Evolutionary conservation across 345 rosid species (phyloP).

Genomic region (Acer negundo): DNA sequence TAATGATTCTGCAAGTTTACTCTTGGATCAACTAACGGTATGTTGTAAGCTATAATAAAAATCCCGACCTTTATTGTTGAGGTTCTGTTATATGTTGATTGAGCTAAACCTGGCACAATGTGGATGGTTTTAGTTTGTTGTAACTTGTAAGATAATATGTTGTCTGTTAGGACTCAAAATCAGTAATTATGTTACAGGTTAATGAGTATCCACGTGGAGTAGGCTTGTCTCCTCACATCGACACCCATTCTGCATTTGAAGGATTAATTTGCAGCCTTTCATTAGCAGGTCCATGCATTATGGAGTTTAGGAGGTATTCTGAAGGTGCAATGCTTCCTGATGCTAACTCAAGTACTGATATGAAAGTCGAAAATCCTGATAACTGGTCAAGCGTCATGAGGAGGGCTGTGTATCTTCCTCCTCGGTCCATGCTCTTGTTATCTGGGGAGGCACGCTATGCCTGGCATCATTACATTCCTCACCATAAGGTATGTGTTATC

Average conservation of each 20-base stretch:
- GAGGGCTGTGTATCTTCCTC: constrained; percentile 81
- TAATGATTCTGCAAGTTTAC: constrained; percentile 36
- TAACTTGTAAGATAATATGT: background rate
- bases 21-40: constrained; percentile 88
- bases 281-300: constrained; percentile 93
- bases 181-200: constrained; percentile 49
- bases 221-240: constrained; percentile 95
- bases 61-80: background rate
- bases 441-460: constrained; percentile 96
- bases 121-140: constrained; percentile 9
- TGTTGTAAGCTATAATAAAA: constrained; percentile 16
- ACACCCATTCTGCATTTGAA: constrained; percentile 95
- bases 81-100: constrained; percentile 8
- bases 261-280: constrained; percentile 93
- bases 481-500: constrained; percentile 68
- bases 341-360: constrained; percentile 31
- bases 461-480: constrained; percentile 97
- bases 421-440: constrained; percentile 86
- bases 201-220: constrained; percentile 98
- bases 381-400: constrained; percentile 39
- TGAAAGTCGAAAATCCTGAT: constrained; percentile 37
- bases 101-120: background rate
- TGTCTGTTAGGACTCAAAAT: constrained; percentile 24
- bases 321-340: constrained; percentile 48
- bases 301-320: constrained; percentile 89